These are phyloP conservation scores for Ogataea pilisensis DNA, from an alignment of 805 yeast species.

Conservation along the genomic window DNA sequence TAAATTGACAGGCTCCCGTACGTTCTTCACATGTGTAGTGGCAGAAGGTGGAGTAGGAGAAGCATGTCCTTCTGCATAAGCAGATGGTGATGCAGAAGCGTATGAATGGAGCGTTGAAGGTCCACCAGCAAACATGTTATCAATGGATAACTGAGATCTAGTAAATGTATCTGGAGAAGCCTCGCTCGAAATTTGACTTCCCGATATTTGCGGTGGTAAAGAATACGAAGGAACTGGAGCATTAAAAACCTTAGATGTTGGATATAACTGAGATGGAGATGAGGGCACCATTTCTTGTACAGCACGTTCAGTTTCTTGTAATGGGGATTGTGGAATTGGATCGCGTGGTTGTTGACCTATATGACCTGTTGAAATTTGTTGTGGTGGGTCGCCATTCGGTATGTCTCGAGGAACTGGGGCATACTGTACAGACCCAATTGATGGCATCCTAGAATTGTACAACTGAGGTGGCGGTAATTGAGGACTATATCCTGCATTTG, in stretches of 20 bases:
- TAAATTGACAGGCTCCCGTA: conserved; percentile 17
- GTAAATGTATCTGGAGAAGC: too few species aligned
- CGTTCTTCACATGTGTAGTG: conserved; percentile 1
- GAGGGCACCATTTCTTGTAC: conserved; percentile 3
- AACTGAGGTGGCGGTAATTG: conserved; percentile 1
- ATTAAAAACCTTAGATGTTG: conserved; percentile 7
- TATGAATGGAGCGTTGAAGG: not conserved
- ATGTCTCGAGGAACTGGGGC: conserved; percentile 10
- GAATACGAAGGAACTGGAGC: conserved; percentile 2
- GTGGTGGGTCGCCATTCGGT: not conserved
- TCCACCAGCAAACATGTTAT: too few species aligned
- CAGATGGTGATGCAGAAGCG: not conserved
- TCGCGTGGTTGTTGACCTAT: too few species aligned
- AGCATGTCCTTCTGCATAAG: not conserved
- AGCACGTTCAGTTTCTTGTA: too few species aligned
- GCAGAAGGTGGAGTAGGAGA: not conserved
- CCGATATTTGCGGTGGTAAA: not conserved
- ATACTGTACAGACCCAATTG: conserved; percentile 10
- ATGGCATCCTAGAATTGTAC: conserved; percentile 4
- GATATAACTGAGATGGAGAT: conserved; percentile 13
- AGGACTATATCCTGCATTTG: not conserved
- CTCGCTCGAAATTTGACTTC: not conserved
- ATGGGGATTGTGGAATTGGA: too few species aligned
- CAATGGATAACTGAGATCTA: too few species aligned
- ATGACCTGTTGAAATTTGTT: too few species aligned